Evolutionary conservation across 257 asterid species (phyloP).

Genomic region (Echites panduratus): DNA sequence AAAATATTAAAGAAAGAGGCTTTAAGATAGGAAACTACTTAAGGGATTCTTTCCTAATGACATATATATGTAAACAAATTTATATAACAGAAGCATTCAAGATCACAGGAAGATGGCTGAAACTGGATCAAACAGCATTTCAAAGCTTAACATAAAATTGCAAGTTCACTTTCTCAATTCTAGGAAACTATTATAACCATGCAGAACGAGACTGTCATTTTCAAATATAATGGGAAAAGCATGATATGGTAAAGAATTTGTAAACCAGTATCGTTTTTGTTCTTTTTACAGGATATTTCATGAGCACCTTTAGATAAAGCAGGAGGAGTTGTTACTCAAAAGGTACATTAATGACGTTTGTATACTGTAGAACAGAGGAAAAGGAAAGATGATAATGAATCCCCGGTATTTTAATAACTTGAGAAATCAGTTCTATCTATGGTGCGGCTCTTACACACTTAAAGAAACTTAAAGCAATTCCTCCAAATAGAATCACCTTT

Average conservation of each 20-base stretch:
- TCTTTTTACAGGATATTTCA: background rate
- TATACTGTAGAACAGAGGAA: no score
- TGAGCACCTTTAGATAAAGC: background rate
- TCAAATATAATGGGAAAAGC: no score
- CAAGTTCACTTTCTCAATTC: no score
- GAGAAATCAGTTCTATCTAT: background rate
- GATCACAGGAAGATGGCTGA: background rate
- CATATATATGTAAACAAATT: no score
- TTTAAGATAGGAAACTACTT: background rate
- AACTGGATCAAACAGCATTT: background rate
- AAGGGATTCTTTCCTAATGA: background rate
- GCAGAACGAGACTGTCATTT: no score
- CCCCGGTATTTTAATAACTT: no score
- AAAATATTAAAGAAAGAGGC: background rate
- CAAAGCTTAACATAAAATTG: no score
- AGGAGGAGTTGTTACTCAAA: no score
- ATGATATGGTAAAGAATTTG: no score
- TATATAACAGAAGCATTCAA: background rate
- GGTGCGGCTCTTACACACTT: background rate
- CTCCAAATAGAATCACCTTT: slow-evolving; percentile 14
- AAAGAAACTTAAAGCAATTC: background rate
- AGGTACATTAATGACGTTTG: no score
- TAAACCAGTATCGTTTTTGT: background rate
- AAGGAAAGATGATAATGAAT: background rate
- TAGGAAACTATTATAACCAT: no score